Percentiles rank a stretch among this genome's conserved stretches.
Conservation (phyloP, 129 eudicot genomes). For the Centaurea solstitialis region DNA sequence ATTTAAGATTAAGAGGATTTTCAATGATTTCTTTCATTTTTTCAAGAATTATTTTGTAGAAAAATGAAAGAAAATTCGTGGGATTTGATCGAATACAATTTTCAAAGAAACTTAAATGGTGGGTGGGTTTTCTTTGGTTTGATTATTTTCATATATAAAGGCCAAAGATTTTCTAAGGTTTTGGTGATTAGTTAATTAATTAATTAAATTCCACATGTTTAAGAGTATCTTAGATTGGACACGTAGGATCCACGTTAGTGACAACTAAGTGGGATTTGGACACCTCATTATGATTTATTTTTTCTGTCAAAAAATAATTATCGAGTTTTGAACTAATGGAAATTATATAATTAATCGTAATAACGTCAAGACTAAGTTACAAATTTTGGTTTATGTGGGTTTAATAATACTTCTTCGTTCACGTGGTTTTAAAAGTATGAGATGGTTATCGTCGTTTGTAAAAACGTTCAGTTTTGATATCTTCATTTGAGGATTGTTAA, state of each 20-base stretch:
- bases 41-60: neutral
- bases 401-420: too few relatives aligned
- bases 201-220: neutral
- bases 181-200: too few relatives aligned
- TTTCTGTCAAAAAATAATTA: neutral
- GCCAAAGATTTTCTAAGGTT: neutral
- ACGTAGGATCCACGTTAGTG: slow-evolving; percentile 13
- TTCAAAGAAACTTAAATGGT: neutral
- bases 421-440: too few relatives aligned
- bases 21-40: slow-evolving; percentile 52
- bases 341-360: too few relatives aligned
- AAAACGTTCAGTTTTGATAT: too few relatives aligned
- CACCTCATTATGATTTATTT: neutral
- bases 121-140: too few relatives aligned
- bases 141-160: too few relatives aligned
- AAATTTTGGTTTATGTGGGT: too few relatives aligned
- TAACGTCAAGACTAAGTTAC: too few relatives aligned
- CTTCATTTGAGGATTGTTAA: too few relatives aligned
- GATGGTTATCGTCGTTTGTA: too few relatives aligned
- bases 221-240: neutral
- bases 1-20: slow-evolving; percentile 70
- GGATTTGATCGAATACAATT: neutral
- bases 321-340: too few relatives aligned
- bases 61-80: neutral
- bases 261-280: neutral